Evolutionary conservation across 495 filamentous ascomycete species (phyloP).

Genomic region (Podospora bellae-mahoneyi): DNA sequence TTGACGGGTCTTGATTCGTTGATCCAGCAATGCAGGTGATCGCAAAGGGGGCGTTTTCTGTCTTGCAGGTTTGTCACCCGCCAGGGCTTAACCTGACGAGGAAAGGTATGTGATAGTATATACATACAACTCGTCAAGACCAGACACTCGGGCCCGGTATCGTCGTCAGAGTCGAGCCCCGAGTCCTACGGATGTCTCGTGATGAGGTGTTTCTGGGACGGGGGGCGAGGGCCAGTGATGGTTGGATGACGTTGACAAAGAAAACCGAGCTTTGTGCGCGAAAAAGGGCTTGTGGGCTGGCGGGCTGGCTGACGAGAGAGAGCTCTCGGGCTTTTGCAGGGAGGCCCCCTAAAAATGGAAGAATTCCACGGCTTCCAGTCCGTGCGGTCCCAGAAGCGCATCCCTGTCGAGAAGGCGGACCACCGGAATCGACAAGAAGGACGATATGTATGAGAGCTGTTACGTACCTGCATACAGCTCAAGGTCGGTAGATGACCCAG

Average conservation of each 20-base stretch:
- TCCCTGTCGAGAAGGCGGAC: conserved; percentile 5
- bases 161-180: not conserved
- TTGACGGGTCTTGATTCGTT: conserved; percentile 6
- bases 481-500: not conserved
- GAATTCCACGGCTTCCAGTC: conserved; percentile 18
- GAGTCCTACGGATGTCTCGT: not conserved
- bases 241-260: not conserved
- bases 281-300: not conserved
- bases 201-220: not conserved
- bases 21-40: conserved; percentile 17
- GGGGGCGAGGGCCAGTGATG: not conserved
- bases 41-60: conserved; percentile 11
- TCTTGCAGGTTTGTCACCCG: conserved; percentile 11
- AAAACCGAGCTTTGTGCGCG: not conserved
- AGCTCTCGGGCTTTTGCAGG: not conserved
- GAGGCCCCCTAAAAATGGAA: conserved; percentile 9
- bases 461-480: not conserved
- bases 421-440: not conserved
- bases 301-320: not conserved
- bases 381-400: conserved; percentile 8
- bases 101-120: not conserved
- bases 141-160: not conserved
- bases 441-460: not conserved
- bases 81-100: not conserved
- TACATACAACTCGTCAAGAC: not conserved